Base-by-base conservation (phyloP, 371 early-diverging fungal species). In the Mucor saturninus region DNA sequence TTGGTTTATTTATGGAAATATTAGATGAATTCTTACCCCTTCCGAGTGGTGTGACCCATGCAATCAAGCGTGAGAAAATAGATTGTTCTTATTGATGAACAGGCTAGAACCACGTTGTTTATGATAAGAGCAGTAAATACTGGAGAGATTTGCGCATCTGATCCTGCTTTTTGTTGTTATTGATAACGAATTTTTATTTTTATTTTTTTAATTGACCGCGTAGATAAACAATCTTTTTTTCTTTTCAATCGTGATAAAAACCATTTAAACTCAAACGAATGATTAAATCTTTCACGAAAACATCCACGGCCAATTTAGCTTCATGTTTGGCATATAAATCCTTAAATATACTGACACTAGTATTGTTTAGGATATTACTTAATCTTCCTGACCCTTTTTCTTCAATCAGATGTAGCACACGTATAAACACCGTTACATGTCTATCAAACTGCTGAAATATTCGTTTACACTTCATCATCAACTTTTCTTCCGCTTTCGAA, bases 381-480 rank as follows among this genome's bases (percentile, higher is more conserved):
- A 68, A 56, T 42, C 77, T 56, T 4, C 75, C 81, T 5, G 73
- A 69, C 0, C 82, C 85, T 26, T 77, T 74, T 29, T 75, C 70
- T 26, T 79, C 77, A 56, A 85, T 49, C 6, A 60, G 45, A 30
- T 54, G 70, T 28, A 85, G 57, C 1, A 79, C 69, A 46, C 72
- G 62, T 3, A 74, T 49, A 64, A 85, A 73, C 45, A 73, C 62
- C 2, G 59, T 57, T 11, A 73, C 62, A 56, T 74, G 62, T 21
- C 59, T 56, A 15, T 62, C 62, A 54, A 82, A 83, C 21, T 72
- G 64, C 0, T 73, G 59, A 49, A 73, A 76, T 37, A 72, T 30
- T 13, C 21, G 50, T 32, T 65, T 56, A 29, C 72, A 69, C 32
- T 56, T 62, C 9, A 55, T 55, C 26, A 45, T 5, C 15, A 57